Conservation (phyloP, 306 rosid species). For the Spatholobus suberectus region DNA sequence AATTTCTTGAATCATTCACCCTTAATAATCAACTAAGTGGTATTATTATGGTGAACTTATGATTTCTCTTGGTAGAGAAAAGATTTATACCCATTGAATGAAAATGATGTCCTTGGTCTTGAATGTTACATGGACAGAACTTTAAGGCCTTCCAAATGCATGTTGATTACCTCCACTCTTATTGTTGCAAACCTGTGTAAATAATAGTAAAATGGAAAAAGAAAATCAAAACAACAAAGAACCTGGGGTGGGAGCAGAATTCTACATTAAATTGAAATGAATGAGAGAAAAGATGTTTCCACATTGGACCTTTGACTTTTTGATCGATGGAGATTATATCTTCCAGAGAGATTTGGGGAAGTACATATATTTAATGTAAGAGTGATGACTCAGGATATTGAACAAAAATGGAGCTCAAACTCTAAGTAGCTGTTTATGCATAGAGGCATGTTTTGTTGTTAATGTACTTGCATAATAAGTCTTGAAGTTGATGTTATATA, state of each 20-base stretch:
- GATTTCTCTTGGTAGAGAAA: background rate
- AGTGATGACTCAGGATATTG: background rate
- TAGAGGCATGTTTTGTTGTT: background rate
- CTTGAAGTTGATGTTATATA: conserved; percentile 3
- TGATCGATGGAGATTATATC: background rate
- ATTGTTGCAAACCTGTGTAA: background rate
- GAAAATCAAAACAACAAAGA: background rate
- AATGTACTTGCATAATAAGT: background rate
- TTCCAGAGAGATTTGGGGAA: background rate
- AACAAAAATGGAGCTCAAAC: background rate
- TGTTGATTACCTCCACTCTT: background rate
- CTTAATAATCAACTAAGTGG: background rate
- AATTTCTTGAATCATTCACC: background rate
- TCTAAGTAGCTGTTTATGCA: background rate
- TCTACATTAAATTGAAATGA: conserved; percentile 18
- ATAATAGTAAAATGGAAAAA: background rate
- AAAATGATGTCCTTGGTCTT: background rate
- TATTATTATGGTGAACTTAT: background rate
- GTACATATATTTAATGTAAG: background rate
- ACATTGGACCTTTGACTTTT: background rate
- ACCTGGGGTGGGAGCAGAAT: conserved; percentile 11
- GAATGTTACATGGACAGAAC: conserved; percentile 10
- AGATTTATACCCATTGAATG: background rate
- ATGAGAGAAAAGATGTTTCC: conserved; percentile 18
- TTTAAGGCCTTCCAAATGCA: conserved; percentile 18